phyloP scores from a whole-genome alignment of 306 rosid species.

The Medicago ruthenica region DNA sequence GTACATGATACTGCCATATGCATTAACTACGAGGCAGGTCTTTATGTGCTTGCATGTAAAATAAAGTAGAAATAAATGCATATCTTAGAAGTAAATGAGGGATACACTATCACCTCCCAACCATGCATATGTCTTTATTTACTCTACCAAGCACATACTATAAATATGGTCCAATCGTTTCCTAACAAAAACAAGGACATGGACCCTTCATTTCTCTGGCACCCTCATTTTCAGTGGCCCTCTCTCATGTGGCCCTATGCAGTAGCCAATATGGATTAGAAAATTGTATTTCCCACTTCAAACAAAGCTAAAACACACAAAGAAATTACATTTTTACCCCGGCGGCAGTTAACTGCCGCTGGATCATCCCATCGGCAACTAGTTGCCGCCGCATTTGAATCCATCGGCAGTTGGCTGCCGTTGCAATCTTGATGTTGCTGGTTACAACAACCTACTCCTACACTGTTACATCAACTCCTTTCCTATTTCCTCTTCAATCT shows the following conservation, averaged over 20 bases:
- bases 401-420: no score
- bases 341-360: no score
- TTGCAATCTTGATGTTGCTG: no score
- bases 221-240: constrained; percentile 30
- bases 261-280: neutral
- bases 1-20: constrained; percentile 40
- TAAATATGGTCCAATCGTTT: constrained; percentile 42
- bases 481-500: no score
- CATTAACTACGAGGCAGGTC: constrained; percentile 38
- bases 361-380: no score
- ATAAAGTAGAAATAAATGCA: constrained; percentile 32
- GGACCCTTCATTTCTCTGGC: constrained; percentile 43
- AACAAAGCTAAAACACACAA: no score
- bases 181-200: constrained; percentile 16
- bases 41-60: neutral
- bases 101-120: constrained; percentile 7
- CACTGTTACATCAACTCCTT: no score
- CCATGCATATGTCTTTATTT: constrained; percentile 6
- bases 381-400: no score
- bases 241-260: neutral
- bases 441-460: no score
- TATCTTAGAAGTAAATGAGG: neutral
- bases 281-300: no score
- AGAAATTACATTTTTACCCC: no score
- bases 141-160: constrained; percentile 25